A percentile compares a stretch with the other conserved stretches of the same genome.
phyloP scores from a whole-genome alignment of 2,329 filamentous ascomycete genomes.

The Fusarium domesticum region DNA sequence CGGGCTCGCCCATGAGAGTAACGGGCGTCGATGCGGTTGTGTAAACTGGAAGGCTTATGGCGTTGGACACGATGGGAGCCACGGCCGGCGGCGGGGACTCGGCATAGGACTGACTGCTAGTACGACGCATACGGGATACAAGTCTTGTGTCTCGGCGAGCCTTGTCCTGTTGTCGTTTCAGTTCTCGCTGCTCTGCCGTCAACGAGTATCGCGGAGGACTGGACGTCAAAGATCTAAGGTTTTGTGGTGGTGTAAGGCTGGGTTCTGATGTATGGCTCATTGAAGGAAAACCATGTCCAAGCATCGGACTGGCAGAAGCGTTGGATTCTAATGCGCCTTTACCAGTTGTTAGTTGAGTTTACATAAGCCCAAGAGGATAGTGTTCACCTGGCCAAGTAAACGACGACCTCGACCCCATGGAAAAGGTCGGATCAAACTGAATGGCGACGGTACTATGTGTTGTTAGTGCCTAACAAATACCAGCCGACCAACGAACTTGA shows the following conservation, averaged over 20 bases:
- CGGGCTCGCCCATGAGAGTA: slow-evolving; percentile 50
- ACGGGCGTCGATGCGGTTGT: slow-evolving; percentile 50
- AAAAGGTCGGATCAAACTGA: slow-evolving; percentile 50
- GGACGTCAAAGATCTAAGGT: slow-evolving; percentile 52
- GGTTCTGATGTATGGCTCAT: slow-evolving; percentile 47
- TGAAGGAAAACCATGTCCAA: slow-evolving; percentile 46
- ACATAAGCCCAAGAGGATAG: background rate
- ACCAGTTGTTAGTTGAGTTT: slow-evolving; percentile 2
- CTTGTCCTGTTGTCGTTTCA: slow-evolving; percentile 60
- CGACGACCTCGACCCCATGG: slow-evolving; percentile 49
- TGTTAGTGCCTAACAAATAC: slow-evolving; percentile 11
- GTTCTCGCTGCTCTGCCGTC: slow-evolving; percentile 58
- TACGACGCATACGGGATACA: slow-evolving; percentile 48
- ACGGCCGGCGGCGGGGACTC: slow-evolving; percentile 35
- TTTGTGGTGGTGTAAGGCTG: slow-evolving; percentile 50
- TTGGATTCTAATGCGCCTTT: slow-evolving; percentile 37
- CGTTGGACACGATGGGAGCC: slow-evolving; percentile 39
- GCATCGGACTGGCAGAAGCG: slow-evolving; percentile 33
- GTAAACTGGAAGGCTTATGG: slow-evolving; percentile 49
- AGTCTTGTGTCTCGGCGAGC: slow-evolving; percentile 57
- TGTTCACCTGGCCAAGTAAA: slow-evolving; percentile 50
- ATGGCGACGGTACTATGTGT: slow-evolving; percentile 46
- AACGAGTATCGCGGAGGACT: slow-evolving; percentile 55
- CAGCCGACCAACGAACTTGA: background rate
- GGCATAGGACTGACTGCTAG: slow-evolving; percentile 46